Percentiles rank a stretch among this genome's conserved stretches.
These are phyloP conservation scores for Trichoderma guizhouense DNA, from an alignment of 2,329 filamentous ascomycete species.

Conservation along the genomic window DNA sequence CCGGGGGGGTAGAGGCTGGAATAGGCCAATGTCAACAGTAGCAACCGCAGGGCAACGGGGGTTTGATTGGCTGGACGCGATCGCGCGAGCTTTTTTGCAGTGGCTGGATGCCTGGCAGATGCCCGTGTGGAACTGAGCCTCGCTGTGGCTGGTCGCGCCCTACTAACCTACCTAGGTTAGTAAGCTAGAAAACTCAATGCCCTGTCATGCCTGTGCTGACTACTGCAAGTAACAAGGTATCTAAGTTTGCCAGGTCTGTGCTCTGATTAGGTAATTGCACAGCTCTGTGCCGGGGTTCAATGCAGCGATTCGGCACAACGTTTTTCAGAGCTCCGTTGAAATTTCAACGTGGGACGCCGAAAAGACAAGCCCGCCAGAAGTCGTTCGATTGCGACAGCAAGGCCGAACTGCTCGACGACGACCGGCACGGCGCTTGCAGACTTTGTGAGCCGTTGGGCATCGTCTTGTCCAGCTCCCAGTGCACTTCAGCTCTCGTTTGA, in stretches of 20 bases:
- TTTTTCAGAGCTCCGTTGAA: slow-evolving; percentile 27
- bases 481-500: not conserved
- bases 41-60: slow-evolving; percentile 56
- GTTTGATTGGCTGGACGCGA: slow-evolving; percentile 40
- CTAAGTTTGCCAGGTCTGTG: not conserved
- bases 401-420: slow-evolving; percentile 3
- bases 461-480: not conserved
- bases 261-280: not conserved
- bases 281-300: not conserved
- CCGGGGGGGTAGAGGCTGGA: slow-evolving; percentile 24
- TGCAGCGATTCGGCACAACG: slow-evolving; percentile 23
- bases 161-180: not conserved
- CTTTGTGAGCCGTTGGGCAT: not conserved
- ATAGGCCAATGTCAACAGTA: slow-evolving; percentile 44
- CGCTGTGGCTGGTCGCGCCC: slow-evolving; percentile 15
- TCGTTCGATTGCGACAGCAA: not conserved
- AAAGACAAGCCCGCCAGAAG: not conserved
- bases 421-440: slow-evolving; percentile 5
- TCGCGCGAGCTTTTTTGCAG: slow-evolving; percentile 21
- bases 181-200: not conserved
- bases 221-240: too few relatives aligned
- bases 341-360: slow-evolving; percentile 22
- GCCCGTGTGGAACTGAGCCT: not conserved
- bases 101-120: not conserved
- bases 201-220: not conserved